Conservation (phyloP, 176 grass and related monocot genomes). For the Elymus sibiricus region DNA sequence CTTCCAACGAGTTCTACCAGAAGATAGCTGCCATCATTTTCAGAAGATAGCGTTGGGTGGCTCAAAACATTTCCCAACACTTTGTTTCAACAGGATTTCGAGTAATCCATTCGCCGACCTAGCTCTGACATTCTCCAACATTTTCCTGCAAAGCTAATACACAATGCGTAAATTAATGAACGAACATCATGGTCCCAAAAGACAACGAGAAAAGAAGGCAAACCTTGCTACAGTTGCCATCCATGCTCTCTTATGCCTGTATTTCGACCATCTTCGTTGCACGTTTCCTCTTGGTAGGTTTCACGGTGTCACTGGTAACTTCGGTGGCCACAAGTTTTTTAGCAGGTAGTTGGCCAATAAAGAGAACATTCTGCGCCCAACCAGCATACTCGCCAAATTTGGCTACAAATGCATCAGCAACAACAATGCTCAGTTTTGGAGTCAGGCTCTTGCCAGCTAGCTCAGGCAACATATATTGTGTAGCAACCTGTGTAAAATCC, state of each 20-base stretch:
- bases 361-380: conserved; percentile 96
- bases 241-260: neutral
- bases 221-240: neutral
- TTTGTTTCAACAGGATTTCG: neutral
- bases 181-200: neutral
- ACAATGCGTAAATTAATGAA: neutral
- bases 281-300: conserved; percentile 56
- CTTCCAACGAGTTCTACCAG: neutral
- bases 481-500: conserved; percentile 63
- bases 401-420: conserved; percentile 74
- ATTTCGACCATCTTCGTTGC: neutral
- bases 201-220: neutral
- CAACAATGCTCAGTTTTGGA: conserved; percentile 57
- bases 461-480: conserved; percentile 73
- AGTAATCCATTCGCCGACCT: neutral
- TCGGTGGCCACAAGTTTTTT: conserved; percentile 38
- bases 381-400: conserved; percentile 87
- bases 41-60: neutral
- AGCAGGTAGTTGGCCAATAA: conserved; percentile 73
- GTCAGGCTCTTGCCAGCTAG: conserved; percentile 67
- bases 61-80: neutral
- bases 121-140: neutral
- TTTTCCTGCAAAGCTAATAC: neutral
- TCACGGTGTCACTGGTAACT: neutral
- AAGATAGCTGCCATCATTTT: conserved; percentile 6